Percentiles rank a stretch among this genome's conserved stretches.
These are phyloP conservation scores for Amoebophrya sp. DNA, from an alignment of 169 alveolate species.

Conservation along the genomic window DNA sequence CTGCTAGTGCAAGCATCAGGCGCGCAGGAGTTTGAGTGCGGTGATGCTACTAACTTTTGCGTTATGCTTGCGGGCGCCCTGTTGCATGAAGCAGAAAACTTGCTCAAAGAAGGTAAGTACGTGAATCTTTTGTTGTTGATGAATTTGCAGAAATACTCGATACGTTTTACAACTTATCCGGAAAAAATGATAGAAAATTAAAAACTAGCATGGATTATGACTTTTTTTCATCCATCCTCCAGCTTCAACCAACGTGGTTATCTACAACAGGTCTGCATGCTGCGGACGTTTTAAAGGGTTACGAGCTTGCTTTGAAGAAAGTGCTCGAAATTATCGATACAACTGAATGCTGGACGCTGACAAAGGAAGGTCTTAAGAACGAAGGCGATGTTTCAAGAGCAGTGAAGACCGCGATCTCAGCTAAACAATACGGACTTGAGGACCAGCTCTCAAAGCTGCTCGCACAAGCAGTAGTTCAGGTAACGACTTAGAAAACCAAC, in stretches of 20 bases:
- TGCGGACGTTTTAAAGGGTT: conserved; percentile 92
- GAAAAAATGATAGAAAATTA: not conserved
- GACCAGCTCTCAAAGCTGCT: conserved; percentile 39
- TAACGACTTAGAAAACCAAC: conserved; percentile 52
- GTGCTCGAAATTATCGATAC: conserved; percentile 67
- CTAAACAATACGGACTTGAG: conserved; percentile 52
- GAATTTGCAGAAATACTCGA: not conserved
- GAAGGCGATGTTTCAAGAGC: conserved; percentile 24
- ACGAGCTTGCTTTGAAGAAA: conserved; percentile 85
- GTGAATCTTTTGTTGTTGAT: not conserved
- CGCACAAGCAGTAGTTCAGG: conserved; percentile 43
- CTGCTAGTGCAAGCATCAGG: conserved; percentile 93
- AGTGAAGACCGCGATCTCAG: conserved; percentile 45
- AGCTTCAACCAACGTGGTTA: not conserved
- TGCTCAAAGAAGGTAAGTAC: conserved; percentile 49
- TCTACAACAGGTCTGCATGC: conserved; percentile 83
- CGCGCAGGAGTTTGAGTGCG: conserved; percentile 82
- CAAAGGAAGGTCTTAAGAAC: not conserved
- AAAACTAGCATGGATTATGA: not conserved
- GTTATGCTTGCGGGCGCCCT: conserved; percentile 93
- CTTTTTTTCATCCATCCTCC: not conserved
- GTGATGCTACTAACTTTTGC: conserved; percentile 94
- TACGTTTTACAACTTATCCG: not conserved
- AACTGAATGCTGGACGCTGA: conserved; percentile 49
- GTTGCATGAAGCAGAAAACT: conserved; percentile 77